Conservation (phyloP, 1,139 yeast genomes). For the Ogataea hybrid region DNA sequence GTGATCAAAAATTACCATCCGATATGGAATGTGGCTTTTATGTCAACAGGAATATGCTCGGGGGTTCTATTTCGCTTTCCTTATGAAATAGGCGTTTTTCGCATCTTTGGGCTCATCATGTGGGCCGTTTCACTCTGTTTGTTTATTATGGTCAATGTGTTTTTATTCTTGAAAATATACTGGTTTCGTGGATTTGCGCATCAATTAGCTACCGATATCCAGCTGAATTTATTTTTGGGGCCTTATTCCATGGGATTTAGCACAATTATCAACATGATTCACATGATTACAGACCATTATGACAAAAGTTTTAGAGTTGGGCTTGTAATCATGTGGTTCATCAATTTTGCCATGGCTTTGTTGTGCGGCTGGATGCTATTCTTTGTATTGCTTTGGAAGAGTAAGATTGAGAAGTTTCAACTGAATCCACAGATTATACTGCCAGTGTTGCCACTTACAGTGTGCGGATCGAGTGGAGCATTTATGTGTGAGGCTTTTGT, state of each 20-base stretch:
- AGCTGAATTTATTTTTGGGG: constrained; percentile 60
- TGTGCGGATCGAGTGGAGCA: constrained; percentile 68
- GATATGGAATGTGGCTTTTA: constrained; percentile 58
- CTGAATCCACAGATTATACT: constrained; percentile 50
- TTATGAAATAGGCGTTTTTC: constrained; percentile 60
- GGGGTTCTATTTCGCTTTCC: constrained; percentile 61
- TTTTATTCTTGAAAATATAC: constrained; percentile 38
- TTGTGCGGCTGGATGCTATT: constrained; percentile 55
- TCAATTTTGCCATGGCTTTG: constrained; percentile 51
- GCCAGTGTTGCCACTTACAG: constrained; percentile 74
- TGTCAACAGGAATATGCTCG: constrained; percentile 44
- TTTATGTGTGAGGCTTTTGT: constrained; percentile 42
- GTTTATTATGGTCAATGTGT: constrained; percentile 39
- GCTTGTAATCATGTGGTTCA: constrained; percentile 66
- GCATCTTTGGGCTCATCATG: constrained; percentile 55
- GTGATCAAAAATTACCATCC: constrained; percentile 44
- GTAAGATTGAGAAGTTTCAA: constrained; percentile 34
- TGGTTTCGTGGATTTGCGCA: constrained; percentile 36
- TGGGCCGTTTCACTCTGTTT: constrained; percentile 32
- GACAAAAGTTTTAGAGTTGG: constrained; percentile 40
- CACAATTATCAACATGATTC: constrained; percentile 58
- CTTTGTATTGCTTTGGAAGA: constrained; percentile 41
- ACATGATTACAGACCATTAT: constrained; percentile 32
- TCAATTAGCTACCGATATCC: constrained; percentile 44
- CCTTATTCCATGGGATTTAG: constrained; percentile 76